These are phyloP conservation scores for Chytriomyces hyalinus DNA, from an alignment of 192 early-diverging fungal genomes.

Conservation along the genomic window DNA sequence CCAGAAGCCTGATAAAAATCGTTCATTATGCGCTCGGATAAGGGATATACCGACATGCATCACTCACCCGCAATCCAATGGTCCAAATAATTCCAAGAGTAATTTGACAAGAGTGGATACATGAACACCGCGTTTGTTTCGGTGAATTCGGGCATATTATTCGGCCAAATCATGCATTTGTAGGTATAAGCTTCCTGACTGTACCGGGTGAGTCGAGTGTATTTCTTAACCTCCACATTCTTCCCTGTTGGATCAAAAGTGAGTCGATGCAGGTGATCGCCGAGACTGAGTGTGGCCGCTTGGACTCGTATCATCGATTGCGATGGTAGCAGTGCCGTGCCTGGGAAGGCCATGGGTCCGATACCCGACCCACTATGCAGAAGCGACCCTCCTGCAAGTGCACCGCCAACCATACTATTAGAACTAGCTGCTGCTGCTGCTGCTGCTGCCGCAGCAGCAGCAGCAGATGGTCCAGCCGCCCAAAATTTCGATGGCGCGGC, in stretches of 20 bases:
- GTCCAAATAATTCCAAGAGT: slow-evolving; percentile 96
- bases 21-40: background rate
- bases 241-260: slow-evolving; percentile 68
- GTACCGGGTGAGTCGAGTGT: slow-evolving; percentile 73
- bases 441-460: background rate
- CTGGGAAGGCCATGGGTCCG: background rate
- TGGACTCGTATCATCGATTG: background rate
- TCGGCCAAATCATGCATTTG: slow-evolving; percentile 85
- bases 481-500: slow-evolving; percentile 27
- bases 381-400: no score
- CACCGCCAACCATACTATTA: no score
- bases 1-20: slow-evolving; percentile 71
- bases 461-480: slow-evolving; percentile 17
- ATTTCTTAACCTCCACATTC: slow-evolving; percentile 87
- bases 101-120: slow-evolving; percentile 76
- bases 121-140: slow-evolving; percentile 64
- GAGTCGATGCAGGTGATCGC: slow-evolving; percentile 87
- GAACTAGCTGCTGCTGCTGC: background rate
- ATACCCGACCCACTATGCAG: background rate
- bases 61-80: slow-evolving; percentile 64
- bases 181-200: slow-evolving; percentile 66
- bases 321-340: background rate
- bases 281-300: slow-evolving; percentile 70
- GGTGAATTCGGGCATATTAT: slow-evolving; percentile 66
- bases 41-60: background rate